These are phyloP conservation scores for Massariosphaeria phaeospora DNA, from an alignment of 495 filamentous ascomycete species.

Conservation along the genomic window DNA sequence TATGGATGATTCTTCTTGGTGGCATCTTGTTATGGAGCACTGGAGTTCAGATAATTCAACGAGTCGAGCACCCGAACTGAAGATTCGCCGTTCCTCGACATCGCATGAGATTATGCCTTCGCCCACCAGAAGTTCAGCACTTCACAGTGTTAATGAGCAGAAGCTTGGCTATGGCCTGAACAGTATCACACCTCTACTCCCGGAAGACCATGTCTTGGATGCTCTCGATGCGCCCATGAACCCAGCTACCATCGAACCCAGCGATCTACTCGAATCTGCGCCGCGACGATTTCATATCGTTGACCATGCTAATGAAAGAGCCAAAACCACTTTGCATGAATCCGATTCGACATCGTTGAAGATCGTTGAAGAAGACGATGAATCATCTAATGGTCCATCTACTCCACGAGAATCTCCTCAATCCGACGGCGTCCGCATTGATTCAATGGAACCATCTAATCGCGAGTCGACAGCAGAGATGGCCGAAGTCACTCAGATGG, in stretches of 20 bases:
- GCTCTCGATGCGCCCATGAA: not conserved
- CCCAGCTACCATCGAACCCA: not conserved
- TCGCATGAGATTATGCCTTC: not conserved
- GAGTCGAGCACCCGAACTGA: not conserved
- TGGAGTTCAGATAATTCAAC: slow-evolving; percentile 3
- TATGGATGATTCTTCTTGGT: slow-evolving; percentile 1
- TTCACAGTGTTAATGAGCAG: not conserved
- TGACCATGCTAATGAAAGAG: too few relatives aligned
- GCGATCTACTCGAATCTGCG: not conserved
- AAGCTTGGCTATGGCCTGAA: not conserved
- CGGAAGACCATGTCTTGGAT: not conserved
- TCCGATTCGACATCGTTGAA: too few relatives aligned
- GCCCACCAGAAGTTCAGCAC: not conserved
- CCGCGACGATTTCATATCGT: too few relatives aligned
- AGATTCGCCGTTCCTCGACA: not conserved
- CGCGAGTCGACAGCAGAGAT: too few relatives aligned
- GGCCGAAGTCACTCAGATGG: too few relatives aligned
- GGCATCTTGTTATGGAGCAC: slow-evolving; percentile 2
- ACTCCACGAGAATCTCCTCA: too few relatives aligned
- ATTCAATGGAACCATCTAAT: too few relatives aligned
- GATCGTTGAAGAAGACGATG: too few relatives aligned
- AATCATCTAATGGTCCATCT: too few relatives aligned
- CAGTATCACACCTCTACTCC: not conserved
- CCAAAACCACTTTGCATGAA: too few relatives aligned
- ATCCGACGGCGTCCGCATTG: too few relatives aligned